Base-by-base conservation (phyloP, 495 filamentous ascomycete genomes). In the Penicillium mononematosum region DNA sequence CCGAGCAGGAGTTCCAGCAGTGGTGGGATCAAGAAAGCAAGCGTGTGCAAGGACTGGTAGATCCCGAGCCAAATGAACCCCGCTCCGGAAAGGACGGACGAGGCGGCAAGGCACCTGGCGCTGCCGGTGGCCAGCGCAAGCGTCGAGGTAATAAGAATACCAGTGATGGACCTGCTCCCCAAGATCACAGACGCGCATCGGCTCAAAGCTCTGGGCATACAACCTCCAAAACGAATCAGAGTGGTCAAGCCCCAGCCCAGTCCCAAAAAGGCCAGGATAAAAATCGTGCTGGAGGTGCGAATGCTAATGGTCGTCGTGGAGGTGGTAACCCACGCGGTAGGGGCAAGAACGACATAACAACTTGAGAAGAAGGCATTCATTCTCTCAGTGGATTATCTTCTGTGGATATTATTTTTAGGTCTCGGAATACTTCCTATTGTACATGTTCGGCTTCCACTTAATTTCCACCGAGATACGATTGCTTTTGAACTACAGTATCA, bases 11-110 rank as follows among this genome's bases (percentile, higher is more conserved):
- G 34, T 98, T 98, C 71, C 89, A 96, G 69, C 86, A 93, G 66
- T 98, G 95, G 94, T 98, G 94, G 94, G 92, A 98, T 59, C 83
- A 87, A 54, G 94, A 98, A 68, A 92, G 88, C 67, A 81, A 82
- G 61, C 81, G 88, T 46, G 75, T 89, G 4, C 78, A 75, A 62
- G 85, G 86, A 45, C 80, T 90, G n/a, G 39, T 65, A 25, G 66
- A 67, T 39, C 86, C 88, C 16, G 87, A 86, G 51, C 74, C 74
- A 12, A 75, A 70, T 1, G 49, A 56, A 46, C 62, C 71, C 58
- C 50, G 64, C 24, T 63, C 42, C 41, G 66, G 64, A 20, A 68
- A 66, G 60, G 61, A 50, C 20, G 70, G 70, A 38, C 67, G 69
- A 50, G 69, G 63, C 22, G 65, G 64, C 22, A 63, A 63, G 41